Evolutionary conservation across 108 stramenopile genomes (phyloP).

Genomic region (Bacterosira constricta): DNA sequence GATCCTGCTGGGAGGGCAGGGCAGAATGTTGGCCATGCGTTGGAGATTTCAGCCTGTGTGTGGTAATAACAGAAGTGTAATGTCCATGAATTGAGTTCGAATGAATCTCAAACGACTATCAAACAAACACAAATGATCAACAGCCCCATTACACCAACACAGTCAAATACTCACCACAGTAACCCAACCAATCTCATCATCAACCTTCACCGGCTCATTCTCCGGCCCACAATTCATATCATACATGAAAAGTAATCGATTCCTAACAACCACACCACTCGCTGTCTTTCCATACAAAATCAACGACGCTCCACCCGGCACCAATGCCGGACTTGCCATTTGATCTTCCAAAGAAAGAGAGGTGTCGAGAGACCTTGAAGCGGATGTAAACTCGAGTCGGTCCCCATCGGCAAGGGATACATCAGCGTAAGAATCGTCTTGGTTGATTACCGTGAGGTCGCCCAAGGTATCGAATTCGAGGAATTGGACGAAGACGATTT

Average conservation of each 20-base stretch:
- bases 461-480: slow-evolving; percentile 27
- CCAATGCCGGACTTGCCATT: slow-evolving; percentile 1
- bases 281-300: slow-evolving; percentile 37
- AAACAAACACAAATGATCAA: background rate
- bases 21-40: slow-evolving; percentile 31
- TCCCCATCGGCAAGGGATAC: slow-evolving; percentile 15
- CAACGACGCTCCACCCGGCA: slow-evolving; percentile 39
- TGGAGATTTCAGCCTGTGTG: slow-evolving; percentile 21
- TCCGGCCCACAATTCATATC: slow-evolving; percentile 12
- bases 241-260: slow-evolving; percentile 47
- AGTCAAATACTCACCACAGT: slow-evolving; percentile 37
- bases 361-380: slow-evolving; percentile 14
- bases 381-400: slow-evolving; percentile 15
- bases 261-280: slow-evolving; percentile 23
- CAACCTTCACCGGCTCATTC: slow-evolving; percentile 14
- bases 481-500: slow-evolving; percentile 42
- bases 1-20: slow-evolving; percentile 9
- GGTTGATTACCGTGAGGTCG: slow-evolving; percentile 27
- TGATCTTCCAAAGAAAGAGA: slow-evolving; percentile 12
- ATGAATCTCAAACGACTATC: too few species aligned
- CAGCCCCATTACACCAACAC: too few species aligned
- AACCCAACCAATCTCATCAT: slow-evolving; percentile 46
- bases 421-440: slow-evolving; percentile 27
- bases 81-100: background rate
- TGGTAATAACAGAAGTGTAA: too few species aligned